These are phyloP conservation scores for Solanum peruvianum DNA, from an alignment of 257 asterid species.

Conservation along the genomic window DNA sequence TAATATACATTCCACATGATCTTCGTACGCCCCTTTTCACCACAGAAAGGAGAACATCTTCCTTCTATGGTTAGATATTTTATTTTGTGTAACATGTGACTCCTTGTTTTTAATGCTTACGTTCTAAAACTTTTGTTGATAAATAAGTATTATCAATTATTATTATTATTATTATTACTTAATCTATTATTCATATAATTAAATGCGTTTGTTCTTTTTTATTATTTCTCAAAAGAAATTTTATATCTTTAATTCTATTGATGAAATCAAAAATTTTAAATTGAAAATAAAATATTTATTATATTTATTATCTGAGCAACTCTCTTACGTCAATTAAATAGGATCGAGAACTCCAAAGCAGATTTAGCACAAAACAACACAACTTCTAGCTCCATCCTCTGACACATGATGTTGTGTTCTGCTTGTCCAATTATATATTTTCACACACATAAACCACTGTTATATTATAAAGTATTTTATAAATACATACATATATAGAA, in stretches of 20 bases:
- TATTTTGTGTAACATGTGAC: not conserved
- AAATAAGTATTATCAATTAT: not conserved
- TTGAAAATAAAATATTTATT: no score
- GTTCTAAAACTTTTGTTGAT: not conserved
- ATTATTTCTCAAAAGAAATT: fast-evolving
- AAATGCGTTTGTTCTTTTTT: no score
- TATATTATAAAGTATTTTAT: not conserved
- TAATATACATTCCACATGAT: not conserved
- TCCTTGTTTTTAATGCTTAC: not conserved
- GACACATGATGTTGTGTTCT: not conserved
- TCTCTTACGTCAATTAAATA: not conserved
- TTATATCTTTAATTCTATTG: fast-evolving
- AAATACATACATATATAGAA: not conserved
- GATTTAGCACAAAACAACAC: not conserved
- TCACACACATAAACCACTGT: not conserved
- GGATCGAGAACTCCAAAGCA: not conserved
- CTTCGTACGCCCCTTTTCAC: not conserved
- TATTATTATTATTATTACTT: not conserved
- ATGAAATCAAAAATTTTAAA: fast-evolving
- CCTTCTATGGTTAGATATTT: not conserved
- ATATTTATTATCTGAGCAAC: fast-evolving
- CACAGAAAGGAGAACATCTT: not conserved
- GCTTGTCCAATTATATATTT: not conserved
- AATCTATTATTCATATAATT: not conserved
- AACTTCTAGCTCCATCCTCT: not conserved